These are phyloP conservation scores for Beauveria bassiana DNA, from an alignment of 2,329 filamentous ascomycete species.

Conservation along the genomic window DNA sequence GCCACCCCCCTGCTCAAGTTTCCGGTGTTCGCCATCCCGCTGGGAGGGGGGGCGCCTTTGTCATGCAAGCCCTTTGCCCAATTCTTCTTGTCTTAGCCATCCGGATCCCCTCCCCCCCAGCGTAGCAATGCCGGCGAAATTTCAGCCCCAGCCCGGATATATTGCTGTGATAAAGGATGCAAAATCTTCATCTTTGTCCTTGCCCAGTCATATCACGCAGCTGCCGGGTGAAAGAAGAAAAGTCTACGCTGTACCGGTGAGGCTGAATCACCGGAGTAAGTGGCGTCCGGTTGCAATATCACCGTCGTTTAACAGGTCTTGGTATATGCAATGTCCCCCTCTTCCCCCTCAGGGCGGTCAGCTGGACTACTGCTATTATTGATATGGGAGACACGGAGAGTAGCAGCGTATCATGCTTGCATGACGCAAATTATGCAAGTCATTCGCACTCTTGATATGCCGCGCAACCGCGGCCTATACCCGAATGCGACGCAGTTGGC, in stretches of 20 bases:
- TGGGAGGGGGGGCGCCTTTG: background rate
- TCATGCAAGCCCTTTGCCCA: background rate
- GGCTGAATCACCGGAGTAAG: background rate
- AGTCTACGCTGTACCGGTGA: background rate
- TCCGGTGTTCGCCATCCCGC: background rate
- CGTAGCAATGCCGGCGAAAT: too few species aligned
- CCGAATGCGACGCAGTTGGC: too few species aligned
- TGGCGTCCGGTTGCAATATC: background rate
- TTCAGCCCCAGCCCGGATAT: background rate
- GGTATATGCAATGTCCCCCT: background rate
- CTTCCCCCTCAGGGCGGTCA: background rate
- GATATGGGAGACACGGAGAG: background rate
- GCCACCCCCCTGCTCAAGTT: too few species aligned
- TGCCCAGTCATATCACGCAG: background rate
- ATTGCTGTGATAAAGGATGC: background rate
- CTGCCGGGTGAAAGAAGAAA: background rate
- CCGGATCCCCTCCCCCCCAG: too few species aligned
- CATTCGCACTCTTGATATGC: background rate
- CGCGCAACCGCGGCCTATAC: background rate
- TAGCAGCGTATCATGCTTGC: background rate
- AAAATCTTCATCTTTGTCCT: too few species aligned
- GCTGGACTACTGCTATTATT: background rate
- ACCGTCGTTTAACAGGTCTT: background rate
- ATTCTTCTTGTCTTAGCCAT: background rate
- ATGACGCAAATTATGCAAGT: background rate